Conservation (phyloP, 2,329 filamentous ascomycete species). For the Diaporthe destruens region DNA sequence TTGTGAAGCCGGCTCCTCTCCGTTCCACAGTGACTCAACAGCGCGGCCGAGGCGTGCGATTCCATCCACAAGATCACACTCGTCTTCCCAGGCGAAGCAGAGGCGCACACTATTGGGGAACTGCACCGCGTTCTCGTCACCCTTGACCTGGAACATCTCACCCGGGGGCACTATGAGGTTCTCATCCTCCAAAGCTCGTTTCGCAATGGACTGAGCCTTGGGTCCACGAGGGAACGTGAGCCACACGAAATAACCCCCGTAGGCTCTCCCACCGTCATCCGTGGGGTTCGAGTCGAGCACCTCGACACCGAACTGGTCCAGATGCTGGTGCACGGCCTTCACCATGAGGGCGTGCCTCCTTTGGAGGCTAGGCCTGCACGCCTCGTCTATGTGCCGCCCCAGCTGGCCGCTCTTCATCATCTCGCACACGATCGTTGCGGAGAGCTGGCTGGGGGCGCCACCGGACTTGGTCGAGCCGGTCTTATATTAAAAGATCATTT, state of each 20-base stretch:
- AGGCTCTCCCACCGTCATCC: constrained; percentile 61
- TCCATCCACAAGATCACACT: constrained; percentile 74
- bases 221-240: constrained; percentile 70
- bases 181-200: constrained; percentile 70
- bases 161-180: constrained; percentile 78
- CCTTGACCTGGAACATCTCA: constrained; percentile 75
- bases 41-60: constrained; percentile 59
- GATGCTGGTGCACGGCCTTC: constrained; percentile 67
- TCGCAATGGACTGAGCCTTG: constrained; percentile 66
- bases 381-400: constrained; percentile 57
- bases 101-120: constrained; percentile 74
- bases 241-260: constrained; percentile 92
- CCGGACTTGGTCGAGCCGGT: constrained; percentile 68
- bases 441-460: constrained; percentile 66
- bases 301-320: constrained; percentile 73
- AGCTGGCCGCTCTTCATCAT: constrained; percentile 60
- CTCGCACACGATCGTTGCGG: constrained; percentile 63
- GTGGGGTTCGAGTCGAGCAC: constrained; percentile 54
- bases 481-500: too few relatives aligned
- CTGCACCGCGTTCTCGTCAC: constrained; percentile 63
- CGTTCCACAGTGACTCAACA: constrained; percentile 31
- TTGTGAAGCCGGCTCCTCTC: background rate
- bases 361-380: constrained; percentile 60
- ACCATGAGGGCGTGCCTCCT: constrained; percentile 65
- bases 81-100: constrained; percentile 80